Base-by-base conservation (phyloP, 257 asterid species). In the Solanum dulcamara region DNA sequence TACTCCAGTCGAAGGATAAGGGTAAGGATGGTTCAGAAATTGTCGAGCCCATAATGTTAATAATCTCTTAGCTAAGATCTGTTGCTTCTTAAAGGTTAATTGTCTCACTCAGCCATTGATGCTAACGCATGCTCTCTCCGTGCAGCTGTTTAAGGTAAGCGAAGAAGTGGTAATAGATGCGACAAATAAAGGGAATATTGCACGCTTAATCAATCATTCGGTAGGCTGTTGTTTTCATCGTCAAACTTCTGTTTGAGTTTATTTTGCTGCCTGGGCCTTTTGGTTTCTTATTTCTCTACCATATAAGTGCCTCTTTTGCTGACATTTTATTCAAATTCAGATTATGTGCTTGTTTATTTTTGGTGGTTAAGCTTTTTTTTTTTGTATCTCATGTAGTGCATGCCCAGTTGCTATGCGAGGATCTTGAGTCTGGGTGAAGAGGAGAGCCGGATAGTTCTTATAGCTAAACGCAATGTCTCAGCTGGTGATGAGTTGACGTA, bases 401-500 rank as follows among this genome's bases (percentile, higher is more conserved):
- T 89, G 97, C 99, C 99, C 51, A 97, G 92, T 84, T 97, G 99
- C 87, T 94, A 97, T 33, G 98, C 99, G 13, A 93, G 99, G 91
- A 97, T 95, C 57, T 87, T 94, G 97, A 90, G 93, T 84, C 68
- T 90, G 86, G 93, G 94, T 32, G 88, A 92, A 85, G 94, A 95
- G 32, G 96, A 94, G 87, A 95, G 95, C 91, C 90, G 93, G 40
- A 94, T 97, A 82, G 92, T 95, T 84, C 99, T 97, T 74, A 93
- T 95, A 40, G 99, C 99, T 24, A 97, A 92, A 89, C 89, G 90
- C 83, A 90, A 89, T 50, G 98, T 95, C 46, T 83, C 94, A 22
- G 99, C 94, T 48, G 98, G 99, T 24, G 91, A 86, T 9, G 99
- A 97, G 90, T 92, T 97, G 86, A 97, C 99, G 98, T 97, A 93